Conservation (phyloP, 805 yeast species). For the Vanderwaltozyma verrucispora region DNA sequence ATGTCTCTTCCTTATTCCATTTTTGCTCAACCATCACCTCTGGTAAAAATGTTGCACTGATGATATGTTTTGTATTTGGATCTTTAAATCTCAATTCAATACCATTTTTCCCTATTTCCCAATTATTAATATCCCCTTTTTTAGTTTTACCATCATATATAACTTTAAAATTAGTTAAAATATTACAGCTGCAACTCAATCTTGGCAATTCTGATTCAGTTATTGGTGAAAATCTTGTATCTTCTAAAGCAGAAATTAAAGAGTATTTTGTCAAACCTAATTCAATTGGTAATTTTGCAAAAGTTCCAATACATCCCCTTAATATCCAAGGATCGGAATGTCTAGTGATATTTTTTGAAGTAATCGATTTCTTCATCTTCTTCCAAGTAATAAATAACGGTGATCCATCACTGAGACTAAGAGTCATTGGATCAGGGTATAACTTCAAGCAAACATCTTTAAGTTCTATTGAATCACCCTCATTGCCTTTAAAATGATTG, state of each 20-base stretch:
- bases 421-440: constrained; percentile 7
- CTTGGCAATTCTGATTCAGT: constrained; percentile 39
- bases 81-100: constrained; percentile 46
- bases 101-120: constrained; percentile 82
- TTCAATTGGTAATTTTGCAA: constrained; percentile 42
- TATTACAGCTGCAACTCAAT: constrained; percentile 32
- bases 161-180: constrained; percentile 31
- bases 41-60: constrained; percentile 80
- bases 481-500: constrained; percentile 6
- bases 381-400: constrained; percentile 92
- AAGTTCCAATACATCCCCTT: constrained; percentile 94
- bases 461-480: constrained; percentile 3
- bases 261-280: constrained; percentile 56
- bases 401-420: constrained; percentile 17
- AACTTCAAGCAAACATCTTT: constrained; percentile 5
- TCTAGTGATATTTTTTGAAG: too few relatives aligned
- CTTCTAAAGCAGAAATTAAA: constrained; percentile 62
- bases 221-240: constrained; percentile 68
- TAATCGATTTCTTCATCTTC: constrained; percentile 19
- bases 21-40: constrained; percentile 82
- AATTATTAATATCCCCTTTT: constrained; percentile 43
- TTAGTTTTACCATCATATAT: constrained; percentile 36
- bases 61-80: constrained; percentile 27
- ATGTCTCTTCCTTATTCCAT: constrained; percentile 61
- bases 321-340: constrained; percentile 27